These are phyloP conservation scores for Dryadomyces quercivorus DNA, from an alignment of 2,329 filamentous ascomycete species.

Conservation along the genomic window DNA sequence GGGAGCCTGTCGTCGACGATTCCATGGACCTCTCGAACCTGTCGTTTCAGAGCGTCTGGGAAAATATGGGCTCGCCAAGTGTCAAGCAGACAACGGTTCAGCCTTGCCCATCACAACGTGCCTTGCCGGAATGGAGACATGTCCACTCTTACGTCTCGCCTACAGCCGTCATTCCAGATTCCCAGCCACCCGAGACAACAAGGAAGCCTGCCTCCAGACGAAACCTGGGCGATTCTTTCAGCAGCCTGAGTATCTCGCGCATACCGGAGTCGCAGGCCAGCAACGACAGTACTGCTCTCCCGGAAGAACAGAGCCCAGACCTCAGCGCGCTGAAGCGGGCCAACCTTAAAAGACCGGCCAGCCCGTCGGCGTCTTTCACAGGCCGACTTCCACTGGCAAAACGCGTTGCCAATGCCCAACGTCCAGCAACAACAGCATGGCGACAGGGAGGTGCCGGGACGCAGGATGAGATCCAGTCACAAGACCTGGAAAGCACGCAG, in stretches of 20 bases:
- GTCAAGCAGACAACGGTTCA: not conserved
- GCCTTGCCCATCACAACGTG: not conserved
- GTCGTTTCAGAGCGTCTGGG: slow-evolving; percentile 19
- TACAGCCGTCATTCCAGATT: slow-evolving; percentile 35
- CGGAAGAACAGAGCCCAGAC: not conserved
- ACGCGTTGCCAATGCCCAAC: slow-evolving; percentile 3
- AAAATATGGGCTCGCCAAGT: slow-evolving; percentile 17
- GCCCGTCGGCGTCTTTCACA: not conserved
- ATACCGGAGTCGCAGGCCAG: not conserved
- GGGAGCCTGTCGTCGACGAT: slow-evolving; percentile 2
- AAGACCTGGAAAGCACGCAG: not conserved
- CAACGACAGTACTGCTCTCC: not conserved
- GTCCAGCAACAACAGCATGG: not conserved
- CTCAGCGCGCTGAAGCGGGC: slow-evolving; percentile 1
- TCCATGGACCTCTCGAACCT: slow-evolving; percentile 13
- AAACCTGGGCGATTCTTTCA: slow-evolving; percentile 10
- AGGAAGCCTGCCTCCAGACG: slow-evolving; percentile 1
- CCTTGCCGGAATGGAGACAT: not conserved
- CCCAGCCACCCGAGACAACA: slow-evolving; percentile 28
- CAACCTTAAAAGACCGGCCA: not conserved
- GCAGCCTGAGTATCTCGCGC: not conserved
- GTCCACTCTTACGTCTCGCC: slow-evolving; percentile 4
- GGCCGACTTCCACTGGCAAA: slow-evolving; percentile 1
- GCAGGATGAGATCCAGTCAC: not conserved
- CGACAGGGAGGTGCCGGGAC: not conserved